Conservation (phyloP, 1,139 yeast species). For the Blastobotrys illinoisensis region DNA sequence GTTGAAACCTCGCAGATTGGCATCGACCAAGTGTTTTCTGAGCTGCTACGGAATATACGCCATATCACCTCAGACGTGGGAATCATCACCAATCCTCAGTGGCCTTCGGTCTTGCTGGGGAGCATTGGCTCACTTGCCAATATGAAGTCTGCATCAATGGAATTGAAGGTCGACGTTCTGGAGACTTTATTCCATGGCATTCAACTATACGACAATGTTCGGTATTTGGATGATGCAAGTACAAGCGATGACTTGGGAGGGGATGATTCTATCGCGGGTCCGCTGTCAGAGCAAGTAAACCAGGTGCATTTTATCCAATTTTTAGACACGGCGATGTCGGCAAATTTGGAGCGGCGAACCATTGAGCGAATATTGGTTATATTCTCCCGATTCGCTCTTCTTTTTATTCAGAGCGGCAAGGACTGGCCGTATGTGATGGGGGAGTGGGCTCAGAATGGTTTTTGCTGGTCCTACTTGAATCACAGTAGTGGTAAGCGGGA, state of each 20-base stretch:
- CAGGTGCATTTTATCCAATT: not conserved
- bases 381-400: not conserved
- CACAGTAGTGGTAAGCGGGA: not conserved
- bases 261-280: not conserved
- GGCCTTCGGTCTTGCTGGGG: not conserved
- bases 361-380: not conserved
- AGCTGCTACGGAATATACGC: not conserved
- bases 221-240: not conserved
- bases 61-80: not conserved
- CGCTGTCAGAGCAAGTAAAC: not conserved
- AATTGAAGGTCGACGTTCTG: not conserved
- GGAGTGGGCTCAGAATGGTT: not conserved
- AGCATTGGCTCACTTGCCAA: not conserved
- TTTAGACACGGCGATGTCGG: not conserved
- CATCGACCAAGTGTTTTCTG: not conserved
- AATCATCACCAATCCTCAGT: not conserved
- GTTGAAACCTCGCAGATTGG: not conserved
- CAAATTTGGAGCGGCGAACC: not conserved
- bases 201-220: not conserved
- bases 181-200: not conserved
- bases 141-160: not conserved
- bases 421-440: not conserved
- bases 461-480: not conserved
- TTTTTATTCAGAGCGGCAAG: not conserved
- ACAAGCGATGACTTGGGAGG: not conserved